phyloP scores from a whole-genome alignment of 441 rosid species.

The Populus hybrid region DNA sequence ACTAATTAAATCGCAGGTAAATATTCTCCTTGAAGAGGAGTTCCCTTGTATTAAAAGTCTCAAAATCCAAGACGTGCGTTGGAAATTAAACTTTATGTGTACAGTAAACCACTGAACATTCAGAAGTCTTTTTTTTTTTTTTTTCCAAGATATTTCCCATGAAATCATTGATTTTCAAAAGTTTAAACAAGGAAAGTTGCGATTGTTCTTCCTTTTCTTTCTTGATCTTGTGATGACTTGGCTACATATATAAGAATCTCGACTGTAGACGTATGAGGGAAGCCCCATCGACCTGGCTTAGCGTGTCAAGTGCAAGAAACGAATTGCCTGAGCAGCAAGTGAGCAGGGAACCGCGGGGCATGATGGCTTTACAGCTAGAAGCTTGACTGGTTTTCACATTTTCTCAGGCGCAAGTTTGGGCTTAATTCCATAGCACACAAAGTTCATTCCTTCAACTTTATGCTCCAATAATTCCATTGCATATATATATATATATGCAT shows the following conservation, averaged over 20 bases:
- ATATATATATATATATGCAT: no score
- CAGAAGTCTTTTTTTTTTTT: no score
- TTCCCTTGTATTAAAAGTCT: no score
- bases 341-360: not conserved
- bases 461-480: no score
- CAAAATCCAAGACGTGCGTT: no score
- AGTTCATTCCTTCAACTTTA: slow-evolving; percentile 10
- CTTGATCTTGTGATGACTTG: not conserved
- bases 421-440: slow-evolving; percentile 6
- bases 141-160: no score
- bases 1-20: no score
- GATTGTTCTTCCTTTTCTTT: not conserved
- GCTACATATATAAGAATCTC: not conserved
- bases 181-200: not conserved
- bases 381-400: not conserved
- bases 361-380: not conserved
- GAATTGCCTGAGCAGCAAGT: not conserved
- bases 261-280: not conserved
- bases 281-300: not conserved
- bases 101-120: no score
- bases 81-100: no score
- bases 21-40: no score
- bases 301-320: not conserved
- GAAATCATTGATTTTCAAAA: no score
- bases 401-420: not conserved